Evolutionary conservation across 257 asterid genomes (phyloP).

Genomic region (Lavandula angustifolia): DNA sequence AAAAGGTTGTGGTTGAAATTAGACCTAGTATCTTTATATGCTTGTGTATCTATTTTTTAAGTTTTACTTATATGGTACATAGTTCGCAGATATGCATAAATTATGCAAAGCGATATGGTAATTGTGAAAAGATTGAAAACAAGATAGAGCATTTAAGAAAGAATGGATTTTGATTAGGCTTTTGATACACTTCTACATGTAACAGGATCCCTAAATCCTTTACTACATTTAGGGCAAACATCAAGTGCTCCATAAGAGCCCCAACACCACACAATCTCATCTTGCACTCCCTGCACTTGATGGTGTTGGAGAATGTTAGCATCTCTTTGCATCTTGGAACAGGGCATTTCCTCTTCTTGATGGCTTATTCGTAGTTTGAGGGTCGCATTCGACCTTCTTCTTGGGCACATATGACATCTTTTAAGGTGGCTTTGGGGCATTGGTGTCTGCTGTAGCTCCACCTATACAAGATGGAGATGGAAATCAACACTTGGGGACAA

Average conservation of each 20-base stretch:
- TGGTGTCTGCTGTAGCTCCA: constrained; percentile 80
- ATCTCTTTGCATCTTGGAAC: constrained; percentile 81
- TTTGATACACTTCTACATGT: constrained; percentile 81
- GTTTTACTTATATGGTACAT: no score
- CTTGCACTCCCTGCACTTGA: constrained; percentile 79
- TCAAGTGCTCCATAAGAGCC: constrained; percentile 78
- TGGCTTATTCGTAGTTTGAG: constrained; percentile 76
- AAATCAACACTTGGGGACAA: not conserved
- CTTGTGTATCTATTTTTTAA: no score
- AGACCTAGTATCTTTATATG: no score
- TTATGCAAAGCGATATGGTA: no score
- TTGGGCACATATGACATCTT: no score
- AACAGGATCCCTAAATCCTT: constrained; percentile 87
- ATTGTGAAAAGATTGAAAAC: constrained; percentile 4
- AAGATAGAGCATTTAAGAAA: constrained; percentile 15
- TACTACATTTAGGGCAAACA: constrained; percentile 90
- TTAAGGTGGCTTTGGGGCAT: constrained; percentile 76
- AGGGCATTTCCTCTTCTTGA: constrained; percentile 85
- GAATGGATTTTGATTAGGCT: constrained; percentile 40
- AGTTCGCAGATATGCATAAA: no score
- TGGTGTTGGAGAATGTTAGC: constrained; percentile 81
- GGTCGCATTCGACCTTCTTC: constrained; percentile 90
- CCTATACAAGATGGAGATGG: constrained; percentile 43
- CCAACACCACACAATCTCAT: constrained; percentile 57
- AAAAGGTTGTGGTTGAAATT: no score